Evolutionary conservation across 2,329 filamentous ascomycete species (phyloP).

Genomic region (Boeremia lycopersici): DNA sequence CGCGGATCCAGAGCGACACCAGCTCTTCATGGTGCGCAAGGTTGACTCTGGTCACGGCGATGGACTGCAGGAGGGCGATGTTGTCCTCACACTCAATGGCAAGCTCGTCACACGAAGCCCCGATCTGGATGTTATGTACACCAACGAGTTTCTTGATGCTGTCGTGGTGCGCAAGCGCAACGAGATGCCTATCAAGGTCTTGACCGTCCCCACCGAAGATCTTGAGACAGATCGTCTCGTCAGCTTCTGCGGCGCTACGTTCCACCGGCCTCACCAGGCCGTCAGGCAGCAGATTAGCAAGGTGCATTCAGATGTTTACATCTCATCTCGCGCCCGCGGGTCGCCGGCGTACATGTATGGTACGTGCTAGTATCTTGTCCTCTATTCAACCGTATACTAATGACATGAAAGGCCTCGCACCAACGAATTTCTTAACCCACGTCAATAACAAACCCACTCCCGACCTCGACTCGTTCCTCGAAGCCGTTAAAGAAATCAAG

Average conservation of each 20-base stretch:
- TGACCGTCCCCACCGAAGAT: conserved; percentile 85
- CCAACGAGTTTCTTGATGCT: conserved; percentile 80
- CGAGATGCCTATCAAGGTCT: conserved; percentile 76
- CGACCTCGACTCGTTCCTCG: conserved; percentile 79
- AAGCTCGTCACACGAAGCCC: conserved; percentile 92
- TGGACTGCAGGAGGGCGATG: conserved; percentile 84
- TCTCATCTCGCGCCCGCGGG: conserved; percentile 70
- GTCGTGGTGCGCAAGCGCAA: conserved; percentile 84
- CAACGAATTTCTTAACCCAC: conserved; percentile 96
- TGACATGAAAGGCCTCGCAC: conserved; percentile 72
- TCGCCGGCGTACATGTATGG: conserved; percentile 46
- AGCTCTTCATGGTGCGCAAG: conserved; percentile 98
- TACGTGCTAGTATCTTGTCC: conserved; percentile 37
- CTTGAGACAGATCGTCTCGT: conserved; percentile 92
- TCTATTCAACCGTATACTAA: background rate
- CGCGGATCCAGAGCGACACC: conserved; percentile 89
- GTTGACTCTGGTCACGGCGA: conserved; percentile 69
- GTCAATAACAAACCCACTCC: conserved; percentile 89
- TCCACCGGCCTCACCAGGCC: conserved; percentile 93
- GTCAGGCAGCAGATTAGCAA: conserved; percentile 97
- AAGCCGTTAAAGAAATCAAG: conserved; percentile 82
- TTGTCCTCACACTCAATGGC: conserved; percentile 87
- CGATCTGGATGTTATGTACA: conserved; percentile 96
- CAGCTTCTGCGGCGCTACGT: conserved; percentile 91
- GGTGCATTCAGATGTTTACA: conserved; percentile 94